phyloP scores from a whole-genome alignment of 2,329 filamentous ascomycete species.

The Ophiostoma australiae region DNA sequence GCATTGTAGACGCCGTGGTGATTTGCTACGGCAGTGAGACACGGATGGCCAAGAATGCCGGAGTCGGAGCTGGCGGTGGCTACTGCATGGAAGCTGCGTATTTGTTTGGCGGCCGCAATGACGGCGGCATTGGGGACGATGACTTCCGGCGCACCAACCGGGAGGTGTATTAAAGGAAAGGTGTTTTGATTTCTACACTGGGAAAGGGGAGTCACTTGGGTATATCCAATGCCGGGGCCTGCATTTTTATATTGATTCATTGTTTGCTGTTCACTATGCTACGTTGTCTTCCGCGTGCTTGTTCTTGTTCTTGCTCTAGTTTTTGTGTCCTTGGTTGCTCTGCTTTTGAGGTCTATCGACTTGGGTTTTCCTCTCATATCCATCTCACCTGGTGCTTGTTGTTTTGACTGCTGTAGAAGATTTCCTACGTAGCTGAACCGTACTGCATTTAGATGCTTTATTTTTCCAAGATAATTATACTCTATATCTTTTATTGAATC shows the following conservation, averaged over 20 bases:
- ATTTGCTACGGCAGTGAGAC: constrained; percentile 94
- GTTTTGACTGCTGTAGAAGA: background rate
- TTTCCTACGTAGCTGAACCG: background rate
- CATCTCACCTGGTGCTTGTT: background rate
- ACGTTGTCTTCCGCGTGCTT: background rate
- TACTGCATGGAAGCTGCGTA: constrained; percentile 91
- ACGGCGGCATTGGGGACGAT: constrained; percentile 19
- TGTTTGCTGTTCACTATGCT: background rate
- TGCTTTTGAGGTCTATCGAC: background rate
- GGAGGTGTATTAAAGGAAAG: constrained; percentile 23
- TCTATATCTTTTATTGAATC: background rate
- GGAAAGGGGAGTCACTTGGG: constrained; percentile 9
- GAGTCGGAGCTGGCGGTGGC: constrained; percentile 46
- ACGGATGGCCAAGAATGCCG: constrained; percentile 50
- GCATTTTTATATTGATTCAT: background rate
- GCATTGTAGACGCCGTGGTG: constrained; percentile 80
- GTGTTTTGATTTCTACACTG: background rate
- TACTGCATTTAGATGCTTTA: background rate
- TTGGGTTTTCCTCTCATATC: background rate
- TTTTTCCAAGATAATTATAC: background rate
- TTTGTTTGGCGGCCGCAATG: constrained; percentile 65
- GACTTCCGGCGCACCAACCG: constrained; percentile 24
- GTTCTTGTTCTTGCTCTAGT: background rate
- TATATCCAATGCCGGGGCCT: constrained; percentile 11
- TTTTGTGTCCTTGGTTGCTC: background rate